These are phyloP conservation scores for Ascocoryne sarcoides DNA, from an alignment of 2,329 filamentous ascomycete genomes.

Conservation along the genomic window DNA sequence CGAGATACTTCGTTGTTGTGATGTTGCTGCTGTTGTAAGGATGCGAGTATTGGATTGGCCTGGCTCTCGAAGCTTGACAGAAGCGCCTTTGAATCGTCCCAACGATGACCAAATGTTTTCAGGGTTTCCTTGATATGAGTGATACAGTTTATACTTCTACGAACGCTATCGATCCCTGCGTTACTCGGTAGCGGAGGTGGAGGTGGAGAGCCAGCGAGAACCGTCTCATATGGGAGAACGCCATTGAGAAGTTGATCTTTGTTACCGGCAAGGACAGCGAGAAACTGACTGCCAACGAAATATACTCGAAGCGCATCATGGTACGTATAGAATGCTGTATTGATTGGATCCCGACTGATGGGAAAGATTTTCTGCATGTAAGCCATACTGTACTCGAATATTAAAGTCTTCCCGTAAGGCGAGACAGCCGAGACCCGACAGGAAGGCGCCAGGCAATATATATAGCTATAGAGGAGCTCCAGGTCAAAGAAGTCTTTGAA, in stretches of 20 bases:
- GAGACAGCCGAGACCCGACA: slow-evolving; percentile 63
- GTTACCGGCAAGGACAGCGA: slow-evolving; percentile 50
- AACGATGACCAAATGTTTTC: slow-evolving; percentile 48
- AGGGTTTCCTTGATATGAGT: slow-evolving; percentile 46
- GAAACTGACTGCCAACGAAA: slow-evolving; percentile 59
- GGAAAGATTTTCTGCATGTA: slow-evolving; percentile 69
- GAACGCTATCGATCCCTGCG: slow-evolving; percentile 40
- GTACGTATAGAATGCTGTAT: slow-evolving; percentile 68
- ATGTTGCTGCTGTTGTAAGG: slow-evolving; percentile 37
- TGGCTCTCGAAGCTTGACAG: slow-evolving; percentile 41
- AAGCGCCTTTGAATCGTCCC: slow-evolving; percentile 48
- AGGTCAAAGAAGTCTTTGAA: slow-evolving; percentile 75
- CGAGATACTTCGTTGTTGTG: slow-evolving; percentile 16
- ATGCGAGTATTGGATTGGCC: slow-evolving; percentile 19
- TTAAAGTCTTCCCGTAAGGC: slow-evolving; percentile 67
- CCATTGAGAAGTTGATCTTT: slow-evolving; percentile 46
- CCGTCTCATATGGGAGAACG: slow-evolving; percentile 17
- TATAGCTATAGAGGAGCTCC: slow-evolving; percentile 82
- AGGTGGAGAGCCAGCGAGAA: slow-evolving; percentile 35
- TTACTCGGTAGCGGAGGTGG: slow-evolving; percentile 41
- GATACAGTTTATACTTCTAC: slow-evolving; percentile 47
- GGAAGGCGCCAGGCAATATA: slow-evolving; percentile 80
- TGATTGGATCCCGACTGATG: slow-evolving; percentile 49
- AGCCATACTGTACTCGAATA: slow-evolving; percentile 80
- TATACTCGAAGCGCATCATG: slow-evolving; percentile 81